A percentile compares a stretch with the other conserved stretches of the same genome.
Evolutionary conservation across 805 yeast genomes (phyloP).

Genomic region (Torulaspora delbrueckii): DNA sequence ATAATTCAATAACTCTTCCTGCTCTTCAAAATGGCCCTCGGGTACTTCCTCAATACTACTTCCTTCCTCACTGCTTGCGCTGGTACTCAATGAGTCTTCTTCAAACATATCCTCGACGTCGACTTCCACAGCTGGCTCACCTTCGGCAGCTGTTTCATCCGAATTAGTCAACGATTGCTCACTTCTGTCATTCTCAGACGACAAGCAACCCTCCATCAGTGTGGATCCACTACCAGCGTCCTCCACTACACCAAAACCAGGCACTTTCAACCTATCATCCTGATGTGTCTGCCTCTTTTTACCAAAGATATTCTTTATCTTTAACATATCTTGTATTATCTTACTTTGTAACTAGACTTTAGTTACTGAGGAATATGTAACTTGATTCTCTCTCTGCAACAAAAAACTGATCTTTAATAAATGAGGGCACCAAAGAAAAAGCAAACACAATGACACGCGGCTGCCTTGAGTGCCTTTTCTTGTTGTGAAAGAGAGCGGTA

Average conservation of each 20-base stretch:
- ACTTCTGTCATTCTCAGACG: neutral
- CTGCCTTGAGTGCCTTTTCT: neutral
- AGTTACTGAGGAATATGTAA: neutral
- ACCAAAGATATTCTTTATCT: constrained; percentile 19
- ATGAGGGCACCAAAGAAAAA: neutral
- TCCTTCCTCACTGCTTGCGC: neutral
- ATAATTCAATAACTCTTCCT: constrained; percentile 36
- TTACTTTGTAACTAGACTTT: neutral
- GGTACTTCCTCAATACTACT: constrained; percentile 17
- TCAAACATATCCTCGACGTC: constrained; percentile 13
- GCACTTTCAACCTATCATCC: neutral
- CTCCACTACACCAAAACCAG: neutral
- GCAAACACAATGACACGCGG: neutral
- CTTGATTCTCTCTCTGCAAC: neutral
- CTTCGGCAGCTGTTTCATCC: neutral
- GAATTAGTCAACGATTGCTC: neutral
- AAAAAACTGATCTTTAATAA: neutral
- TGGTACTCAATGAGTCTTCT: constrained; percentile 8
- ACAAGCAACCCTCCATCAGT: neutral
- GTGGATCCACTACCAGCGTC: neutral
- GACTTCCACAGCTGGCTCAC: neutral
- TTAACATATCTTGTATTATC: constrained; percentile 5
- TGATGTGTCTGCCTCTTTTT: constrained; percentile 16
- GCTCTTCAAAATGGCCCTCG: constrained; percentile 33
- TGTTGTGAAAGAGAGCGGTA: neutral